Base-by-base conservation (phyloP, 177 flowering plant genomes). In the Vitis hybrid region DNA sequence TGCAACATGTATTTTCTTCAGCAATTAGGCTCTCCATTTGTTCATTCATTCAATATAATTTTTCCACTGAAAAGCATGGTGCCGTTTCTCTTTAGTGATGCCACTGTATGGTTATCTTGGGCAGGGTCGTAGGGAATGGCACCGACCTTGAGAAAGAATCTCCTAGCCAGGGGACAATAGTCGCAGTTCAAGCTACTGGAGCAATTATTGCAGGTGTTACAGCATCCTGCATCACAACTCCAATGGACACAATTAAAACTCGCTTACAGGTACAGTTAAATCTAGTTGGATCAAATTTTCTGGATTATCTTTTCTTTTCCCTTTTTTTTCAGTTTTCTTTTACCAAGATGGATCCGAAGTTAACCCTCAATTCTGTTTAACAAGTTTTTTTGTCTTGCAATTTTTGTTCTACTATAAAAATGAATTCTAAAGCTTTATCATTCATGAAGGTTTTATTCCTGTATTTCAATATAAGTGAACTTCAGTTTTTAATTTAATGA, bases 201-300 rank as follows among this genome's bases (percentile, higher is more conserved):
- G 99, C 97, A 60, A 81, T 93, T 61, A 58, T 85, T 66, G 97
- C 99, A 51, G 99, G 98, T 74, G 94, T 93, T 27, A 81, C 87
- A 58, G 93, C 98, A 41, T 91, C 99, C 46, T 89, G 82, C 65
- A 81, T 90, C 67, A 93, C 99, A 52, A 95, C 98, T 49, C 99
- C 99, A 53, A 65, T 95, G 84, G 99, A 95, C 74, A 95, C 99
- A 17, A 90, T 95, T 17, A 95, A 95, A 80, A 95, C 99, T 61
- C 91, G 99, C 24, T 74, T 93, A 63, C 99, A 95, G 95, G 99
- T 90, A 76, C 10, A 30, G 52, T 32, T 63, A 3, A 11, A 17
- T 30, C 48, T 66, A n/a, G 9, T 46, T 63, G 41, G 21, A 60
- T 11, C 59, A 14, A 32, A 51, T 21, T 65, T 50, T 14, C 55